These are phyloP conservation scores for Serendipita indica DNA, from an alignment of 768 basidiomycete species.

Conservation along the genomic window DNA sequence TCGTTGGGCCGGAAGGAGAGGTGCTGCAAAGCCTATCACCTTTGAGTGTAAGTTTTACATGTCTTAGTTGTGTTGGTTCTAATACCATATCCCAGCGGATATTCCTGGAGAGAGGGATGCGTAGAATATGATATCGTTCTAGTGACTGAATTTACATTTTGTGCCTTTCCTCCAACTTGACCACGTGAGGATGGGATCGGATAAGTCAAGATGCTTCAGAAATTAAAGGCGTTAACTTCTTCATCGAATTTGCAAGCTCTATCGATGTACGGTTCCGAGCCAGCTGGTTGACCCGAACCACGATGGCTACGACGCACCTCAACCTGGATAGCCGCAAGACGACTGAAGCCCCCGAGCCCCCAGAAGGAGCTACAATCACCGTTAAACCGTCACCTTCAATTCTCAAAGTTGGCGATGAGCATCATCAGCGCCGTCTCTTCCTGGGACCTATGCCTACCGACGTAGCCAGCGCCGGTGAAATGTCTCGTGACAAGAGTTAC, in stretches of 20 bases:
- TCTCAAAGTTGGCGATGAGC: conserved; percentile 9
- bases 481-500: conserved; percentile 19
- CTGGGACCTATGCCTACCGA: conserved; percentile 65
- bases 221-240: no score
- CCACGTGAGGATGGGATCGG: no score
- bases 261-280: no score
- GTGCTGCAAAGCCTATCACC: background rate
- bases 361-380: background rate
- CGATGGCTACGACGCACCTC: conserved; percentile 9
- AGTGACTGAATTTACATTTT: no score
- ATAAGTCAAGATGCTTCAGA: no score
- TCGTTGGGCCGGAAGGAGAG: background rate
- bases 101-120: no score
- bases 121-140: no score
- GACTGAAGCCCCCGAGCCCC: conserved; percentile 10
- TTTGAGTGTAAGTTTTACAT: background rate
- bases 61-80: no score
- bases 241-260: no score
- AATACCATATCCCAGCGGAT: no score
- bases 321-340: conserved; percentile 10
- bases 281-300: no score
- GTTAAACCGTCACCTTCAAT: conserved; percentile 11
- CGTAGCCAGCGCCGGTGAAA: conserved; percentile 26
- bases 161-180: no score
- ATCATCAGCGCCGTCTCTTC: conserved; percentile 38